Evolutionary conservation across 1,139 yeast genomes (phyloP), one percentile per base, ranked within the genome.

Genomic region (Lodderomyces elongisporus): DNA sequence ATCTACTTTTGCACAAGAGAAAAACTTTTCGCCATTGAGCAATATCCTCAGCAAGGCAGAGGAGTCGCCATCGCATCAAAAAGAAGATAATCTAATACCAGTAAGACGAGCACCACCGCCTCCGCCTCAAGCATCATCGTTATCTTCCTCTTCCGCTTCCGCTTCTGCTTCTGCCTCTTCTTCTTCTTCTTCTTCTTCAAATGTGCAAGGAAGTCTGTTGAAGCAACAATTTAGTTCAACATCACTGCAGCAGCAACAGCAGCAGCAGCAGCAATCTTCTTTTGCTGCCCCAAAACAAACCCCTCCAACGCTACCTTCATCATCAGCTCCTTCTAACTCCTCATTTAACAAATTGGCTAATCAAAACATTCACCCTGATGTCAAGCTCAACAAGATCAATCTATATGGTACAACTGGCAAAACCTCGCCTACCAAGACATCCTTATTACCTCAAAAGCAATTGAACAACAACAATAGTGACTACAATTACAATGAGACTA

Each of bases 61-160:
- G 8, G 21, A 16, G 17, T 14, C 25, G 21, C 7, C 28, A n/a
- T 16, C 34, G 15, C 16, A 12, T 14, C 26, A n/a, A 23, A 33
- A 25, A 39, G 40, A 21, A 44, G 49, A 27, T 5, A 65, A 60
- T 28, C 64, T 70, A 37, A 53, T 66, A 3, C 78, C 79, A 7
- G 62, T 61, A 6, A 64, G 80, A 53, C 66, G 63, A 34, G 80
- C 80, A 1, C 81, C 81, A 1, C 70, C 77, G 14, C 78, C 77
- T 5, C 79, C 79, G 37, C 27, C 37, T 9, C 26, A 14, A 26
- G 14, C 30, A 24, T 6, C 14, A n/a, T n/a, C n/a, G n/a, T n/a
- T n/a, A n/a, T n/a, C n/a, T n/a, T n/a, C n/a, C n/a, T n/a, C n/a
- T n/a, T n/a, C n/a, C n/a, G n/a, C n/a, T n/a, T n/a, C n/a, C n/a